Evolutionary conservation across 176 grass and related monocot species (phyloP).

Genomic region (Ananas comosus): DNA sequence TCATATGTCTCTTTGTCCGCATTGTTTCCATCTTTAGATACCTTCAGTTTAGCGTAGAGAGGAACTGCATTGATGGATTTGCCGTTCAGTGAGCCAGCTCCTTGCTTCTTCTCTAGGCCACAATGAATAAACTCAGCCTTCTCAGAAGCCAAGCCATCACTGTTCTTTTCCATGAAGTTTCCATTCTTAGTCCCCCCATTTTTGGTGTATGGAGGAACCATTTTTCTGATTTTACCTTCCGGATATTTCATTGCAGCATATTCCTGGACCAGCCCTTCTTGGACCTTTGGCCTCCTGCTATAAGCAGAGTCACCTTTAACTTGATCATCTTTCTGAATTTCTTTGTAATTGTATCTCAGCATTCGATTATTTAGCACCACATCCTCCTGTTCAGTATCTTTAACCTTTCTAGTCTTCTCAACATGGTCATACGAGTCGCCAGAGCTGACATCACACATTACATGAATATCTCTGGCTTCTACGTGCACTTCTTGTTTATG

Average conservation of each 20-base stretch:
- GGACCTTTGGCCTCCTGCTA: not conserved
- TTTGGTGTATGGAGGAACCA: not conserved
- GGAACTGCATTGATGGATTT: conserved; percentile 21
- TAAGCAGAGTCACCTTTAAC: conserved; percentile 2
- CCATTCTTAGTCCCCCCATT: not conserved
- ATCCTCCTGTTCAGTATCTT: conserved; percentile 31
- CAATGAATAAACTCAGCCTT: not conserved
- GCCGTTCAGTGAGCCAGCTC: conserved; percentile 17
- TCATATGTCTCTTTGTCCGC: conserved; percentile 39
- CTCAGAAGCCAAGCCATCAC: too few species aligned
- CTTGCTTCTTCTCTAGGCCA: conserved; percentile 34
- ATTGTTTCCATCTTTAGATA: conserved; percentile 13
- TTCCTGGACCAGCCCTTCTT: not conserved
- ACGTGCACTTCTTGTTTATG: conserved; percentile 29
- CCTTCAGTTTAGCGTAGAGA: conserved; percentile 24
- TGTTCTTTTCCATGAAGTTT: not conserved
- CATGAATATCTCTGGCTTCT: conserved; percentile 70
- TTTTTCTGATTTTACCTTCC: not conserved
- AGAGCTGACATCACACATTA: conserved; percentile 28
- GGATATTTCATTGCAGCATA: not conserved
- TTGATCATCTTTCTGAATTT: conserved; percentile 28
- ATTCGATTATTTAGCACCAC: not conserved
- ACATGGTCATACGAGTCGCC: not conserved
- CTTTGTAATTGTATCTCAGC: conserved; percentile 17
- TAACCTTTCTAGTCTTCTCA: conserved; percentile 32